Conservation (phyloP, 345 rosid species). For the Pistacia vera region DNA sequence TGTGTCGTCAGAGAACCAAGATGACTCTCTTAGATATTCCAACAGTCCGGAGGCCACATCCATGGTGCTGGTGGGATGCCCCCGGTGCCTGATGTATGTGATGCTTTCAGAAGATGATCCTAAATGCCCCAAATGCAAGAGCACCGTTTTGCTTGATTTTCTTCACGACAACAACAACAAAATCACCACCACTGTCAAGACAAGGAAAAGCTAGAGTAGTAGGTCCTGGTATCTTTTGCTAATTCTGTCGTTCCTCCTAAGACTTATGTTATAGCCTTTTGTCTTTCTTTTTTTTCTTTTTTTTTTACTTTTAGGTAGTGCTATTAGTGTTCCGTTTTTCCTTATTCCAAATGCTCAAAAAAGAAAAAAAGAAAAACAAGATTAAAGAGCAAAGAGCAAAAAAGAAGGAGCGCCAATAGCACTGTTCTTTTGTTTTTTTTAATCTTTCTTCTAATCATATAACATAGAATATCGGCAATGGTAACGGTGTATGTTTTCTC, state of each 20-base stretch:
- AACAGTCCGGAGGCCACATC: slow-evolving; percentile 93
- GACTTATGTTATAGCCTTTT: slow-evolving; percentile 26
- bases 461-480: slow-evolving; percentile 29
- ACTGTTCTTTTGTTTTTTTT: slow-evolving; percentile 34
- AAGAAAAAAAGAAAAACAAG: not conserved
- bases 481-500: slow-evolving; percentile 25
- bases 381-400: not conserved
- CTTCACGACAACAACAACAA: slow-evolving; percentile 44
- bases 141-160: slow-evolving; percentile 87
- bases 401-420: slow-evolving; percentile 59
- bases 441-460: slow-evolving; percentile 24
- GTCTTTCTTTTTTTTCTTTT: not conserved
- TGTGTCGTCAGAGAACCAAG: slow-evolving; percentile 80
- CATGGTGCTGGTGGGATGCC: slow-evolving; percentile 94
- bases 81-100: slow-evolving; percentile 92
- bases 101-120: slow-evolving; percentile 85
- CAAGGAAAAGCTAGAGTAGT: slow-evolving; percentile 36
- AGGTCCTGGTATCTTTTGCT: not conserved
- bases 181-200: slow-evolving; percentile 19
- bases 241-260: slow-evolving; percentile 14
- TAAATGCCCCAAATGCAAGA: slow-evolving; percentile 88
- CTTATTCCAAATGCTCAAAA: not conserved
- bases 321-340: slow-evolving; percentile 67
- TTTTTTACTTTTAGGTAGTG: slow-evolving; percentile 33
- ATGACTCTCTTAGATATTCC: slow-evolving; percentile 41